These are phyloP conservation scores for Strobilomyces echinocephalus DNA, from an alignment of 768 basidiomycete species.

Conservation along the genomic window DNA sequence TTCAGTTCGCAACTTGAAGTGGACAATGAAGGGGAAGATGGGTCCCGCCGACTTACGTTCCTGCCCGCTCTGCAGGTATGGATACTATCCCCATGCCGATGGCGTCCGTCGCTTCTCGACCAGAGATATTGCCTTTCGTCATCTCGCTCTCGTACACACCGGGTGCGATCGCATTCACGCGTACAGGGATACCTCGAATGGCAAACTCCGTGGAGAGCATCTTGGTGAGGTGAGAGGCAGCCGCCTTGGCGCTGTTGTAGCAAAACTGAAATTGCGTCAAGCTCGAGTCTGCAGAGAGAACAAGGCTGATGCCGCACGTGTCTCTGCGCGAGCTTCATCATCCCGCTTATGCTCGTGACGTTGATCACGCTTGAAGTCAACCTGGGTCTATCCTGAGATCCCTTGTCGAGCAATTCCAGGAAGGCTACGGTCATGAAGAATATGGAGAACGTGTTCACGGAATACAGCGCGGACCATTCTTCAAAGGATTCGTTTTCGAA, in stretches of 20 bases:
- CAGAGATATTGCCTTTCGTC: conserved; percentile 50
- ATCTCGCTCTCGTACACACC: conserved; percentile 76
- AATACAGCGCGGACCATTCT: conserved; percentile 57
- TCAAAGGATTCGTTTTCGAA: conserved; percentile 65
- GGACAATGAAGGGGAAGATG: neutral
- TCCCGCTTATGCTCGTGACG: conserved; percentile 72
- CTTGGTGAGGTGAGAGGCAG: conserved; percentile 69
- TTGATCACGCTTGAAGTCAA: conserved; percentile 70
- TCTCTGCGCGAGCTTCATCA: conserved; percentile 65
- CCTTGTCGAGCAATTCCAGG: conserved; percentile 68
- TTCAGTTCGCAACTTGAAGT: neutral
- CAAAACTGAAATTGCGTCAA: conserved; percentile 49
- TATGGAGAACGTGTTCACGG: conserved; percentile 68
- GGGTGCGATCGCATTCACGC: conserved; percentile 71
- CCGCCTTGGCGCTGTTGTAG: conserved; percentile 80
- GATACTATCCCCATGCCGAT: conserved; percentile 57
- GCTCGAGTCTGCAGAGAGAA: neutral
- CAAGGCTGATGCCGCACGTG: conserved; percentile 51
- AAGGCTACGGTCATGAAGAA: conserved; percentile 77
- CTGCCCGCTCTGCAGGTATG: conserved; percentile 58
- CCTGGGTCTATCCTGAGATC: conserved; percentile 52
- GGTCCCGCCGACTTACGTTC: conserved; percentile 50
- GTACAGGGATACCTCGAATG: conserved; percentile 61
- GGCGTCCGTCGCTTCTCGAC: conserved; percentile 44
- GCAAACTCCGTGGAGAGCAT: conserved; percentile 75